A percentile compares a stretch with the other conserved stretches of the same genome.
phyloP scores from a whole-genome alignment of 78 protist species.

The Parvularia atlantis region DNA sequence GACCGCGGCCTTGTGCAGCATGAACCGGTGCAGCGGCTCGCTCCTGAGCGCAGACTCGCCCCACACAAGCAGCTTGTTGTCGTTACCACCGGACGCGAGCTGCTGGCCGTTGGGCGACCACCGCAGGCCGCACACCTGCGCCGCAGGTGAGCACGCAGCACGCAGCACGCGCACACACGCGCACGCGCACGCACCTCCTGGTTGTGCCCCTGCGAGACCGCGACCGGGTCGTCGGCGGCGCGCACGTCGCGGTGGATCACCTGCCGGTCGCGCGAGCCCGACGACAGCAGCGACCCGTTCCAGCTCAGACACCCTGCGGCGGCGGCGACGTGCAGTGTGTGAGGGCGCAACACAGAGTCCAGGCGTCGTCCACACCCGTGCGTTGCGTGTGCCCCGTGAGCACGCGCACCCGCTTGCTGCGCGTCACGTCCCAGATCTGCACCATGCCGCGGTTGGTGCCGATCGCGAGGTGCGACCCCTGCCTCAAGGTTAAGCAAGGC shows the following conservation, averaged over 20 bases:
- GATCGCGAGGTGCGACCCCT: conserved; percentile 67
- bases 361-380: conserved; percentile 13
- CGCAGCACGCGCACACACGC: neutral
- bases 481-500: too few species aligned
- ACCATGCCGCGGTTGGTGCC: conserved; percentile 65
- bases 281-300: neutral
- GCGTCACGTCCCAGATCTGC: conserved; percentile 72
- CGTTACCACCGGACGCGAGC: conserved; percentile 98
- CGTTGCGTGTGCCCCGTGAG: conserved; percentile 24
- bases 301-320: neutral
- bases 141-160: neutral
- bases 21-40: conserved; percentile 32
- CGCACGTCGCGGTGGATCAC: conserved; percentile 84
- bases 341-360: too few species aligned
- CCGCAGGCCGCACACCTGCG: conserved; percentile 86
- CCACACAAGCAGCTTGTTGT: conserved; percentile 87
- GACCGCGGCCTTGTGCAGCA: conserved; percentile 87
- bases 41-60: neutral
- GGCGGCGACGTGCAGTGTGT: too few species aligned
- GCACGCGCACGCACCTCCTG: conserved; percentile 51
- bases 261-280: conserved; percentile 46
- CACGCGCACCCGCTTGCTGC: neutral
- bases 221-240: neutral
- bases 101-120: conserved; percentile 86
- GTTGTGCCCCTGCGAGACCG: conserved; percentile 59